These are phyloP conservation scores for Boletus sp. DNA, from an alignment of 768 basidiomycete species.

Conservation along the genomic window DNA sequence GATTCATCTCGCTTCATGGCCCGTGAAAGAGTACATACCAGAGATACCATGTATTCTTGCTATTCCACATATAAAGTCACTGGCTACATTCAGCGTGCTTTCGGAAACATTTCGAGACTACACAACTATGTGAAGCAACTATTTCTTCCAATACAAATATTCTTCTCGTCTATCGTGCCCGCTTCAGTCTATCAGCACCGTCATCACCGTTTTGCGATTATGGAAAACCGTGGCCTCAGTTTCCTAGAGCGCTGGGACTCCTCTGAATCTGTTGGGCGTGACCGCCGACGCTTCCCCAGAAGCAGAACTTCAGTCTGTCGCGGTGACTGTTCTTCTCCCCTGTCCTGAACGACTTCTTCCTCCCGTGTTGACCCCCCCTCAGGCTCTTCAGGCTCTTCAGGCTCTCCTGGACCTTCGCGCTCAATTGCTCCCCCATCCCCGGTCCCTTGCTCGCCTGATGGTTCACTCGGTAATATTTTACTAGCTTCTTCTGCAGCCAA, in stretches of 20 bases:
- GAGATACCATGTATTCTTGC: constrained; percentile 10
- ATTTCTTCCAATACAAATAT: neutral
- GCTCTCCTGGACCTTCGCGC: constrained; percentile 10
- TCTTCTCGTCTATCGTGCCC: neutral
- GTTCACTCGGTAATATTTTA: neutral
- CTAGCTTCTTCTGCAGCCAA: constrained; percentile 14
- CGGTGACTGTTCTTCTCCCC: neutral
- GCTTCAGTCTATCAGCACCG: neutral
- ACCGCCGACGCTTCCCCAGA: constrained; percentile 19
- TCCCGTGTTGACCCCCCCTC: constrained; percentile 11
- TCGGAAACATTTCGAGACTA: neutral
- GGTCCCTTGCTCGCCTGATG: neutral
- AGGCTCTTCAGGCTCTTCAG: constrained; percentile 7
- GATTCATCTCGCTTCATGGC: constrained; percentile 34
- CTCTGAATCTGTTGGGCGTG: constrained; percentile 9
- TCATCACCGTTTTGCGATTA: constrained; percentile 1
- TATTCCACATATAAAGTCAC: neutral
- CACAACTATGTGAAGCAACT: neutral
- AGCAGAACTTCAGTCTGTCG: neutral
- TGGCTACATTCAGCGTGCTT: neutral
- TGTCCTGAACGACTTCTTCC: constrained; percentile 2
- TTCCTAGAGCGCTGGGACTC: constrained; percentile 15
- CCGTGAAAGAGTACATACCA: constrained; percentile 9
- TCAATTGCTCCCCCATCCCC: neutral
- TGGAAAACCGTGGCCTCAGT: constrained; percentile 6